phyloP scores from a whole-genome alignment of 2,329 filamentous ascomycete species.

The Balansia obtecta region DNA sequence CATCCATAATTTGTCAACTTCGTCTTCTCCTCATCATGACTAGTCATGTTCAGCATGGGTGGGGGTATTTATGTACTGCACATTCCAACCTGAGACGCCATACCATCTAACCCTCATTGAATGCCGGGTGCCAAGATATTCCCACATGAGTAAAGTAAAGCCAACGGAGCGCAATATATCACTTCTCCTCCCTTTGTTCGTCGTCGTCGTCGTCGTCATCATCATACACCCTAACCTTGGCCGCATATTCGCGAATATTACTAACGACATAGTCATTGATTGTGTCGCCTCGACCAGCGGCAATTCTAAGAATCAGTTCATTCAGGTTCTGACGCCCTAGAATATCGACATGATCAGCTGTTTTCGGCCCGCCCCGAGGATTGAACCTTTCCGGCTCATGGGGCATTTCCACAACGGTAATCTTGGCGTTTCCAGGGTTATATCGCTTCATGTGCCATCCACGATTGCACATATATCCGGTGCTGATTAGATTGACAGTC shows the following conservation, averaged over 20 bases:
- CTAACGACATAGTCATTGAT: conserved; percentile 71
- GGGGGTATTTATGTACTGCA: neutral
- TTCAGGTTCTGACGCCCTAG: conserved; percentile 80
- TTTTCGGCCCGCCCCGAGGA: conserved; percentile 58
- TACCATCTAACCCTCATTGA: neutral
- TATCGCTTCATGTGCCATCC: conserved; percentile 92
- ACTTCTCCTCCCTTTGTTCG: conserved; percentile 5
- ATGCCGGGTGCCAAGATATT: neutral
- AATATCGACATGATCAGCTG: conserved; percentile 92
- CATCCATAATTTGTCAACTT: neutral
- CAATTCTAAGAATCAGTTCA: conserved; percentile 77
- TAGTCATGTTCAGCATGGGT: neutral
- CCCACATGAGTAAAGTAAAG: neutral
- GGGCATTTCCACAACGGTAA: conserved; percentile 89
- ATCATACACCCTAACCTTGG: conserved; percentile 72
- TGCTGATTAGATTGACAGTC: conserved; percentile 83
- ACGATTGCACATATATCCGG: conserved; percentile 92
- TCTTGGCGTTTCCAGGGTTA: conserved; percentile 70
- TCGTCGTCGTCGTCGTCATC: conserved; percentile 24
- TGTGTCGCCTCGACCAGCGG: conserved; percentile 68
- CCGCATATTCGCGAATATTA: conserved; percentile 70
- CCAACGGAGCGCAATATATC: neutral
- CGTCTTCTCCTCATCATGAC: neutral
- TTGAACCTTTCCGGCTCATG: conserved; percentile 91
- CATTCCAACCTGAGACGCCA: neutral